Evolutionary conservation across 768 basidiomycete genomes (phyloP).

Genomic region (Auriscalpium vulgare): DNA sequence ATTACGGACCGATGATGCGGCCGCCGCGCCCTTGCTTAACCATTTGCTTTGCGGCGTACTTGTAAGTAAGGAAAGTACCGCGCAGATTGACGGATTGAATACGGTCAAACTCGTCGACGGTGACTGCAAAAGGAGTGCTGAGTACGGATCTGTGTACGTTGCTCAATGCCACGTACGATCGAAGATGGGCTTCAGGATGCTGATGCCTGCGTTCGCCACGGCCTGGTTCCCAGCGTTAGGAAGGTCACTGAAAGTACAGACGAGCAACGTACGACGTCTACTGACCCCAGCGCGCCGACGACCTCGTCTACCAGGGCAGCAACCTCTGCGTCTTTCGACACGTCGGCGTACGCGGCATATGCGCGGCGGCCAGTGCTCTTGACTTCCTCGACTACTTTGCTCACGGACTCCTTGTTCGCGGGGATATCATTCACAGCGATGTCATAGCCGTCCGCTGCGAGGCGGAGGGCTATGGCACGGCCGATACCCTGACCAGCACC

Average conservation of each 20-base stretch:
- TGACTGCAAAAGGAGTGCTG: not conserved
- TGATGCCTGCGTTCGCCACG: slow-evolving; percentile 21
- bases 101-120: slow-evolving; percentile 3
- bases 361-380: slow-evolving; percentile 3
- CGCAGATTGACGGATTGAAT: slow-evolving; percentile 4
- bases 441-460: slow-evolving; percentile 30
- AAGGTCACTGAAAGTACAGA: no score
- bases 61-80: slow-evolving; percentile 17
- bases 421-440: slow-evolving; percentile 27
- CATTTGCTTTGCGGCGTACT: slow-evolving; percentile 17
- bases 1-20: slow-evolving; percentile 8
- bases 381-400: not conserved
- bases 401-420: not conserved
- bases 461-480: slow-evolving; percentile 25
- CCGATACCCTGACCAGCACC: slow-evolving; percentile 28
- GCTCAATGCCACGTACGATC: slow-evolving; percentile 11
- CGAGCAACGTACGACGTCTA: slow-evolving; percentile 25
- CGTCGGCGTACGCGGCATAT: slow-evolving; percentile 2
- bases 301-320: slow-evolving; percentile 1
- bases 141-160: not conserved
- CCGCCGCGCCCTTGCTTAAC: slow-evolving; percentile 11
- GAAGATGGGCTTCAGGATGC: slow-evolving; percentile 5
- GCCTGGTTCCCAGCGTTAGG: slow-evolving; percentile 6
- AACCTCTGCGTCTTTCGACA: slow-evolving; percentile 5
- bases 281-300: slow-evolving; percentile 15